These are phyloP conservation scores for Metschnikowia dekortorum DNA, from an alignment of 805 yeast species.

Conservation along the genomic window DNA sequence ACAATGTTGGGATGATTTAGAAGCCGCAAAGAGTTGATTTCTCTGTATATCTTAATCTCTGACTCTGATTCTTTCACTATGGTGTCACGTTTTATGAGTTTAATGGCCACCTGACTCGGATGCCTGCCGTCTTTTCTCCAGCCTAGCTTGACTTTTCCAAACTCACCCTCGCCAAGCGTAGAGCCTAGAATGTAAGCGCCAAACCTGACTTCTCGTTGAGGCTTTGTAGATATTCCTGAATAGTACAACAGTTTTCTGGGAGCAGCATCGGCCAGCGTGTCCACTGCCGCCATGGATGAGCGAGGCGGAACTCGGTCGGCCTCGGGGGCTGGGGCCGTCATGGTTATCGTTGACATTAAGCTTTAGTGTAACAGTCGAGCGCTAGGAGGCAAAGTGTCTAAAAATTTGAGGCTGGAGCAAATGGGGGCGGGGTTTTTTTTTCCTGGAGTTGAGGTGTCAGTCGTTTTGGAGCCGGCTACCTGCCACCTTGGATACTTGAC, in stretches of 20 bases:
- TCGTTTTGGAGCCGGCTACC: not conserved
- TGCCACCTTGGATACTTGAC: not conserved
- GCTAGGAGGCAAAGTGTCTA: not conserved
- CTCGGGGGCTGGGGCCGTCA: constrained; percentile 3
- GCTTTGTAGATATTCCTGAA: not conserved
- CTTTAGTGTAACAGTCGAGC: not conserved
- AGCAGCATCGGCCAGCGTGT: not conserved
- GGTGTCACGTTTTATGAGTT: constrained; percentile 81
- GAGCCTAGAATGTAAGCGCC: constrained; percentile 90
- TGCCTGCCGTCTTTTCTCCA: constrained; percentile 84
- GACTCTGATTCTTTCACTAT: constrained; percentile 83
- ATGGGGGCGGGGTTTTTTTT: not conserved
- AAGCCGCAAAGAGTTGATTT: constrained; percentile 83
- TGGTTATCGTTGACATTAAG: constrained; percentile 2
- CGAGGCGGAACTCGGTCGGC: constrained; percentile 1
- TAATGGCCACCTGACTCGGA: constrained; percentile 87
- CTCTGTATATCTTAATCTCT: constrained; percentile 86
- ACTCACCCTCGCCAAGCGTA: constrained; percentile 96
- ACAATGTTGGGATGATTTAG: constrained; percentile 93
- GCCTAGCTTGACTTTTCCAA: constrained; percentile 95
- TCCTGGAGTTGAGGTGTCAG: not conserved
- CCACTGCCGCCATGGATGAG: not conserved
- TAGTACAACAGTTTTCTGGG: not conserved
- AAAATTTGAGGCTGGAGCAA: not conserved
- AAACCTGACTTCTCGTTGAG: constrained; percentile 68